Conservation (phyloP, 306 rosid genomes). For the Hippophae gyantsensis region DNA sequence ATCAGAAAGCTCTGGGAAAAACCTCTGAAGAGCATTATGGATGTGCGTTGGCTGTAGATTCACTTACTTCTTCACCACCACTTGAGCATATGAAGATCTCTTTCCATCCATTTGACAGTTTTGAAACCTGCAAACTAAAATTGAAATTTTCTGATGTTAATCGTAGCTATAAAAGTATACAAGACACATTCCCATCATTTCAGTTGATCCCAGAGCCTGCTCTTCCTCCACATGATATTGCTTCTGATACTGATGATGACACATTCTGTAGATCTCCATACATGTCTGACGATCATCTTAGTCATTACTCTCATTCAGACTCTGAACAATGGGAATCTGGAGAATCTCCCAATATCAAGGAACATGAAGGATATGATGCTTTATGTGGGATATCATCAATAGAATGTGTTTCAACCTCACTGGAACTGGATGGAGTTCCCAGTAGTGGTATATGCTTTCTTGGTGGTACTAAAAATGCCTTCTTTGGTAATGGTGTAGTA, state of each 20-base stretch:
- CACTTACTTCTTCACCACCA: constrained; percentile 83
- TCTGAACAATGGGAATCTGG: constrained; percentile 88
- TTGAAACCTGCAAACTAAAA: constrained; percentile 62
- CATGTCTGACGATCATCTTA: constrained; percentile 62
- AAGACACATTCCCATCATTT: constrained; percentile 70
- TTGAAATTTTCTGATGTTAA: constrained; percentile 70
- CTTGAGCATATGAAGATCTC: constrained; percentile 93
- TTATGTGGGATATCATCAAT: constrained; percentile 30
- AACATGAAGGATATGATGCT: constrained; percentile 40
- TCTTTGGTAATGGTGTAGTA: constrained; percentile 27
- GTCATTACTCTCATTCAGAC: constrained; percentile 53
- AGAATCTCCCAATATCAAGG: constrained; percentile 44
- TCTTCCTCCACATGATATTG: constrained; percentile 46
- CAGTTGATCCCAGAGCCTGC: constrained; percentile 75
- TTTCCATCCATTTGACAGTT: constrained; percentile 58
- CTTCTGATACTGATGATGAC: constrained; percentile 68
- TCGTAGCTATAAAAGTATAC: constrained; percentile 43
- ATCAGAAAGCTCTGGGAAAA: constrained; percentile 16
- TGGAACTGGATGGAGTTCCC: constrained; percentile 11
- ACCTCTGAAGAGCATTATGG: constrained; percentile 35
- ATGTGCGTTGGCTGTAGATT: constrained; percentile 34
- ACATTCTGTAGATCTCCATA: constrained; percentile 87
- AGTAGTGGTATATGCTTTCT: background rate
- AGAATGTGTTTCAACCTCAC: constrained; percentile 34
- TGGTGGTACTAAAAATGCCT: constrained; percentile 20